phyloP scores from a whole-genome alignment of 306 rosid genomes.

The Rosa rugosa region DNA sequence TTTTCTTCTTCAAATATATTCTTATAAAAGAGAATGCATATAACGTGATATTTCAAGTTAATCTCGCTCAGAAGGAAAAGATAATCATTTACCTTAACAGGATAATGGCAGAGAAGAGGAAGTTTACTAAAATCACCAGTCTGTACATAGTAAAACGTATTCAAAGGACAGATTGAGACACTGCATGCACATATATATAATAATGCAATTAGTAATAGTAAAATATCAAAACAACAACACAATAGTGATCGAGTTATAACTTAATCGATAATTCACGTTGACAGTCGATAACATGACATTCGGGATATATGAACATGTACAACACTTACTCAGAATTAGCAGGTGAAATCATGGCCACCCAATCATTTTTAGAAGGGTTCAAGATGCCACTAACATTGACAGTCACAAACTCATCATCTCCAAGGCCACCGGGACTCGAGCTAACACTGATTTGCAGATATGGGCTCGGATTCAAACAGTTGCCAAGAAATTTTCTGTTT shows the following conservation, averaged over 20 bases:
- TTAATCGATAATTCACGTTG: neutral
- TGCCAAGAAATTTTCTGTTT: constrained; percentile 46
- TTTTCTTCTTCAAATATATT: neutral
- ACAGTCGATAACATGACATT: neutral
- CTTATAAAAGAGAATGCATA: neutral
- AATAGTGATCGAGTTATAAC: neutral
- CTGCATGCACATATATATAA: constrained; percentile 33
- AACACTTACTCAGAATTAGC: constrained; percentile 58
- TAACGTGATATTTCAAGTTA: too few relatives aligned
- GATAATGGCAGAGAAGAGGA: constrained; percentile 94
- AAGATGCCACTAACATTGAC: constrained; percentile 60
- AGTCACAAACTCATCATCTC: constrained; percentile 49
- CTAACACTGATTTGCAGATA: constrained; percentile 31
- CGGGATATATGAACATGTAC: neutral
- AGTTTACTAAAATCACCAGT: constrained; percentile 77
- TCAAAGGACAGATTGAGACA: constrained; percentile 36
- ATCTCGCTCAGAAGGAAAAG: neutral
- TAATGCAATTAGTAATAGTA: neutral
- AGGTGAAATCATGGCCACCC: constrained; percentile 94
- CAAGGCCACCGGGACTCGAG: constrained; percentile 35
- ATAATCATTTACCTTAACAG: constrained; percentile 65
- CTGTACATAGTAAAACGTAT: constrained; percentile 38
- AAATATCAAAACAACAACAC: neutral
- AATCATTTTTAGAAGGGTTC: constrained; percentile 40
- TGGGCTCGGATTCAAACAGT: constrained; percentile 39